Base-by-base conservation (phyloP, 192 early-diverging fungal genomes). In the Mortierella antarctica region DNA sequence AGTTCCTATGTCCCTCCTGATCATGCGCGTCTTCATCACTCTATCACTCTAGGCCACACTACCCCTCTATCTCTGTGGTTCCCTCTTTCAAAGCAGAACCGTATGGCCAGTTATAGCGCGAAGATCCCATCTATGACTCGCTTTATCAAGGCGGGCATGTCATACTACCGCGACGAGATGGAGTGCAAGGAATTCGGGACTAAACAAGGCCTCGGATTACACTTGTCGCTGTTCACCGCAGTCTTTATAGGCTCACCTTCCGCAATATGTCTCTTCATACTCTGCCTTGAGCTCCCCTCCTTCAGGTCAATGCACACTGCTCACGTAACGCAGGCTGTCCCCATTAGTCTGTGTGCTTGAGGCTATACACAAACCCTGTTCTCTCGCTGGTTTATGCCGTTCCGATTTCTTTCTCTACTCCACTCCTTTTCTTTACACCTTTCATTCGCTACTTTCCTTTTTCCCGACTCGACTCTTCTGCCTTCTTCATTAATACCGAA, bases 241-340 rank as follows among this genome's bases (percentile, higher is more conserved):
- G 31, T 31, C 31, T 31, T 31, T 31, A 1, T 31, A 31, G 31
- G 31, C 31, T 31, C 31, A 31, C 31, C 54, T 21, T 55, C 20
- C n/a, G n/a, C 54, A 8, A 55, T 8, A 0, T 55, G 54, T 20
- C 54, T 18, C 17, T 55, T 11, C n/a, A 11, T 55, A 20, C 49
- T 17, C 49, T 4, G n/a, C 62, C 41, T 53, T 45, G 39, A 4
- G n/a, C 11, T 40, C 50, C 21, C 31, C 6, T 47, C 20, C 42
- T 45, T 6, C 39, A 18, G 39, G 66, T 47, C 56, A 54, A 52
- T 62, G 62, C 39, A 46, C 39, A 13, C 41, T 67, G 65, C 65
- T 67, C 65, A 67, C 65, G 53, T 67, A 67, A 67, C 53, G 53
- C 23, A 48, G 46, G 14, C 66, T 14, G 15, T 14, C 14, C 47